Evolutionary conservation across 345 rosid species (phyloP).

Genomic region (Gossypium raimondii): DNA sequence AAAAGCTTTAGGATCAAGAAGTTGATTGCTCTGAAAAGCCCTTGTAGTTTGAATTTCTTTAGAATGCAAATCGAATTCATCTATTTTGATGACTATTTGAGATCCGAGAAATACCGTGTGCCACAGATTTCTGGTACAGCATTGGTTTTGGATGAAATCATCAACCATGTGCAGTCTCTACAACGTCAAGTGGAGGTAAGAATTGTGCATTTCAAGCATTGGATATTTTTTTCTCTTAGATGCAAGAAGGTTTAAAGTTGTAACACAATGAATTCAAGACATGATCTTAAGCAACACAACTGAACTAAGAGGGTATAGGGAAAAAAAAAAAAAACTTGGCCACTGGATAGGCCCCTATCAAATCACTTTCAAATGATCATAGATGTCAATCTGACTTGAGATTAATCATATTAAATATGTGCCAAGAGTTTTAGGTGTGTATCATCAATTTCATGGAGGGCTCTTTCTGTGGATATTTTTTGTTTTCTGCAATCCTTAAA

Average conservation of each 20-base stretch:
- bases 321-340: neutral
- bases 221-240: neutral
- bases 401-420: neutral
- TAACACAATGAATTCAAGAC: neutral
- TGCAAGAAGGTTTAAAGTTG: neutral
- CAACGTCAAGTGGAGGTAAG: constrained; percentile 98
- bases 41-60: neutral
- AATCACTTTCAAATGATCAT: constrained; percentile 1
- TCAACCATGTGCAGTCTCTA: constrained; percentile 86
- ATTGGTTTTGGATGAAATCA: constrained; percentile 87
- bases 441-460: neutral
- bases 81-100: neutral
- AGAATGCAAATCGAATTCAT: neutral
- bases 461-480: neutral
- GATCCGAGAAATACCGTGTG: neutral
- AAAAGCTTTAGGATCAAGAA: neutral
- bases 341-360: neutral
- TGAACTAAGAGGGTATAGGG: neutral
- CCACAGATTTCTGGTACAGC: constrained; percentile 96
- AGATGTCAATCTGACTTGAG: neutral
- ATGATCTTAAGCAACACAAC: neutral
- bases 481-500: neutral
- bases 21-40: neutral
- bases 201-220: constrained; percentile 7
- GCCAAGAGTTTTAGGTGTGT: neutral